Evolutionary conservation across 192 early-diverging fungal species (phyloP), one percentile per base, ranked within the genome.

Genomic region (Phlyctochytrium planicorne): DNA sequence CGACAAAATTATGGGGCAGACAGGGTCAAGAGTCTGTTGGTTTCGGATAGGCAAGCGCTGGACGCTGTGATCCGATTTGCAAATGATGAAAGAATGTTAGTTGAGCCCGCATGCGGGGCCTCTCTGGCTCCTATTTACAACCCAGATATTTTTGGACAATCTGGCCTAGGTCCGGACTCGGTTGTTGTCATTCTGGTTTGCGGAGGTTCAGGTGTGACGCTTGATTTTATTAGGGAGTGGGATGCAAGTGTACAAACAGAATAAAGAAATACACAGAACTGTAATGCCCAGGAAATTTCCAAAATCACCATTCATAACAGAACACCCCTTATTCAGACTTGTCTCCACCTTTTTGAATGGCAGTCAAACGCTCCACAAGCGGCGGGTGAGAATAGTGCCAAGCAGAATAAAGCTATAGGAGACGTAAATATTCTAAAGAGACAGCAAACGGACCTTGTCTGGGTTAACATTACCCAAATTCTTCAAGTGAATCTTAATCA

Each of bases 311-410:
- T n/a, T n/a, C n/a, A n/a, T n/a, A n/a, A n/a, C n/a, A n/a, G n/a
- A 47, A 47, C 20, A 20, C 20, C 6, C 20, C 40, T 47, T 47
- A 47, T 14, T 47, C 40, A 47, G 40, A 47, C 40, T 47, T 47
- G n/a, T n/a, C n/a, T 47, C 40, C 40, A 47, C 40, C 40, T 20
- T 47, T 47, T 6, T 20, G 6, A 47, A 47, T 6, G 40, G 40
- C 40, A 47, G 40, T 14, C 20, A 93, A 78, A 60, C 96, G 84
- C 78, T 98, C 94, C 2, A 94, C 85, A 29, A 98, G 80, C 36
- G 91, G 92, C 47, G 96, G 96, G 65, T 97, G 95, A 6, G 89
- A 91, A 57, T 93, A 91, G 67, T 97, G 88, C 79, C 89, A 96
- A n/a, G 91, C 90, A 52, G 90, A 92, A 70, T 94, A 95, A 62